Evolutionary conservation across 331 rosid species (phyloP).

Genomic region (Spiraea crenata): DNA sequence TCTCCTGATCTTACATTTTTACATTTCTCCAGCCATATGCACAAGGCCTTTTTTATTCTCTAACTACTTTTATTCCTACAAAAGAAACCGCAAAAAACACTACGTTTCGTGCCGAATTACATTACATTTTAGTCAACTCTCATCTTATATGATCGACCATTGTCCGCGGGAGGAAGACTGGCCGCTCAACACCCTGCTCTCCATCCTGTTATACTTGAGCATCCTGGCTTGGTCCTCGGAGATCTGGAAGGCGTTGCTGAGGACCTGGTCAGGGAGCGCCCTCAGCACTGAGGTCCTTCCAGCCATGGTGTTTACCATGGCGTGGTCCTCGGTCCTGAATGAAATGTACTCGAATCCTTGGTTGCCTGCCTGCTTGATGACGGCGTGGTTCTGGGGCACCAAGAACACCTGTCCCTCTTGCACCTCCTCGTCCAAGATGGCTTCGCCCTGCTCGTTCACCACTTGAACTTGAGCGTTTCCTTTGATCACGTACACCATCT

Average conservation of each 20-base stretch:
- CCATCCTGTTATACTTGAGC: conserved; percentile 30
- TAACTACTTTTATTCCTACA: too few relatives aligned
- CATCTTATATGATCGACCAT: background rate
- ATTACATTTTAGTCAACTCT: background rate
- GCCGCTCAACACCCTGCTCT: conserved; percentile 15
- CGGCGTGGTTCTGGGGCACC: conserved; percentile 39
- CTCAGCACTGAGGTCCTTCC: conserved; percentile 36
- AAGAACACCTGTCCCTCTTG: conserved; percentile 29
- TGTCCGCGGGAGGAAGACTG: background rate
- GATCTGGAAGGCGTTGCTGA: conserved; percentile 23
- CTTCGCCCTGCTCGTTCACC: conserved; percentile 31
- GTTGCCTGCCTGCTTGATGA: conserved; percentile 23
- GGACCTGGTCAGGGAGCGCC: conserved; percentile 31
- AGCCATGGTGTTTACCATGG: conserved; percentile 32
- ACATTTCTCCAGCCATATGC: too few relatives aligned
- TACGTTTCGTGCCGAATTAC: too few relatives aligned
- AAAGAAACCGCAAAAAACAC: too few relatives aligned
- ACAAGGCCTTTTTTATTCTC: too few relatives aligned
- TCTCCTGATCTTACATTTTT: too few relatives aligned
- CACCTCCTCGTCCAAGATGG: conserved; percentile 30
- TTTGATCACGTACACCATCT: conserved; percentile 28
- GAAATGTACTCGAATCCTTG: conserved; percentile 44
- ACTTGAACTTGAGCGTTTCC: conserved; percentile 38
- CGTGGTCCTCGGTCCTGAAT: conserved; percentile 32
- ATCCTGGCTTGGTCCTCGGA: conserved; percentile 16